Evolutionary conservation across 2,329 filamentous ascomycete species (phyloP).

Genomic region (Cordyceps militaris): DNA sequence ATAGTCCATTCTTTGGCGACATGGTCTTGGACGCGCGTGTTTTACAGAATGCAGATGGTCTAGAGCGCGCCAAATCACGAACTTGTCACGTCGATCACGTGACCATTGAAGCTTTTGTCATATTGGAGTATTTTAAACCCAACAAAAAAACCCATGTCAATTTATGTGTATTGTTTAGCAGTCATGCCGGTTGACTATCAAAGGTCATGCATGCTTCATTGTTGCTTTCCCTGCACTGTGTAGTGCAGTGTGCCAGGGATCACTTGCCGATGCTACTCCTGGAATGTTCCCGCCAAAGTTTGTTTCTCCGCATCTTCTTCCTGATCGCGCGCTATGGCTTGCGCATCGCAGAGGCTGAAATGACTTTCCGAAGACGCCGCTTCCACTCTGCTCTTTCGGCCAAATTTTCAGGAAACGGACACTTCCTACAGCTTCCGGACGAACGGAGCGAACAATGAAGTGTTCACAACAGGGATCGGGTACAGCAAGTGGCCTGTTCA

Average conservation of each 20-base stretch:
- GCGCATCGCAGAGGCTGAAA: neutral
- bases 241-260: too few species aligned
- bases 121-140: too few species aligned
- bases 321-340: neutral
- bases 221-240: too few species aligned
- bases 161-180: too few species aligned
- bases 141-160: too few species aligned
- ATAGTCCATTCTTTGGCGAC: slow-evolving; percentile 44
- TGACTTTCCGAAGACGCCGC: neutral
- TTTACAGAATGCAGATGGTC: neutral
- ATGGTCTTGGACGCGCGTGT: neutral
- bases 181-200: too few species aligned
- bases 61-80: neutral
- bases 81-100: slow-evolving; percentile 10
- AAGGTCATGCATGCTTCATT: too few species aligned
- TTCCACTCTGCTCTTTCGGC: neutral
- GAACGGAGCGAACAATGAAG: neutral
- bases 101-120: slow-evolving; percentile 4
- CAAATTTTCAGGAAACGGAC: neutral
- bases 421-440: neutral
- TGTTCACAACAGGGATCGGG: neutral
- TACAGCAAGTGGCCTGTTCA: neutral
- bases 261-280: neutral
- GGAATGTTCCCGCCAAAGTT: neutral
- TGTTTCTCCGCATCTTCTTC: neutral